These are phyloP conservation scores for Sporothrix variecibatus DNA, from an alignment of 2,329 filamentous ascomycete genomes.

Conservation along the genomic window DNA sequence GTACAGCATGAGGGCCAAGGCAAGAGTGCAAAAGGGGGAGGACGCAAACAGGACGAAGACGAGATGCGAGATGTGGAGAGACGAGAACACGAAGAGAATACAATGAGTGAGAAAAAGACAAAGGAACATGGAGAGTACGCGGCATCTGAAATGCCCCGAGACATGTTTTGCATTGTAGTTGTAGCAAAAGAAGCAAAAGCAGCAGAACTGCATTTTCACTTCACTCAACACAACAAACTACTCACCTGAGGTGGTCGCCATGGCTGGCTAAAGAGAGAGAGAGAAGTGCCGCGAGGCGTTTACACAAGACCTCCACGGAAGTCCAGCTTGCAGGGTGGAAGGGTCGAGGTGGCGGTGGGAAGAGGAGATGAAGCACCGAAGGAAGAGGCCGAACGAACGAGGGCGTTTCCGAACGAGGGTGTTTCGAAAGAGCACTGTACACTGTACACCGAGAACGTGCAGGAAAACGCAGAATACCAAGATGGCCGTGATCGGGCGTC, in stretches of 20 bases:
- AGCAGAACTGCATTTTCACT: not conserved
- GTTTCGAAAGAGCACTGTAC: not conserved
- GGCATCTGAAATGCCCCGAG: constrained; percentile 17
- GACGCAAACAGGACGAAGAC: not conserved
- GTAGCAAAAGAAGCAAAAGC: not conserved
- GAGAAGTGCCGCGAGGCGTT: constrained; percentile 16
- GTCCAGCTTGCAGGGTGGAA: constrained; percentile 11
- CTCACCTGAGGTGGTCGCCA: constrained; percentile 17
- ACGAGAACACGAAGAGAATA: not conserved
- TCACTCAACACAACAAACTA: not conserved
- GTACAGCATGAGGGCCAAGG: not conserved
- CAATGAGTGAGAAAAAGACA: not conserved
- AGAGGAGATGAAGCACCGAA: constrained; percentile 2
- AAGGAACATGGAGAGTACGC: not conserved
- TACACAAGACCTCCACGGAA: constrained; percentile 2
- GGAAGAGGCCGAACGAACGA: not conserved
- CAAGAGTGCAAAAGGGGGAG: not conserved
- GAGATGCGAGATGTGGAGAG: not conserved
- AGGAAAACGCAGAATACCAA: not conserved
- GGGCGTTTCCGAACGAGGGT: not conserved
- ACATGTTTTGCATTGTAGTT: constrained; percentile 22
- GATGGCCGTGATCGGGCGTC: constrained; percentile 7
- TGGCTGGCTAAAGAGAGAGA: constrained; percentile 12
- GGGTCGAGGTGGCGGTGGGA: not conserved
- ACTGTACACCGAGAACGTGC: not conserved